Conservation (phyloP, 2,329 filamentous ascomycete species). For the Gnomoniopsis smithogilvyi region DNA sequence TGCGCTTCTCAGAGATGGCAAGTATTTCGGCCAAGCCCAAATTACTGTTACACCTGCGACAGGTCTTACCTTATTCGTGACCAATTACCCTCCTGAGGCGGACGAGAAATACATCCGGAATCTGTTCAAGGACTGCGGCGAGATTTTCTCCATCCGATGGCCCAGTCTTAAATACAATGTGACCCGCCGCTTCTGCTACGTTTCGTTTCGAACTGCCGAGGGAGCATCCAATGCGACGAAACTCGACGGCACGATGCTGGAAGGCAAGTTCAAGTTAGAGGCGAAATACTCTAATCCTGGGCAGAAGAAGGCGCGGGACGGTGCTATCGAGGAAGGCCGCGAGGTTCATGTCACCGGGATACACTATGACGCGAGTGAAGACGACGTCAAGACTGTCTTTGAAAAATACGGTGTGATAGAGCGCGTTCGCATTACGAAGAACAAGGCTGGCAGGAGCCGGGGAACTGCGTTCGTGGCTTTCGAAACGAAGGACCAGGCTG, state of each 20-base stretch:
- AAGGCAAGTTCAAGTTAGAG: conserved; percentile 64
- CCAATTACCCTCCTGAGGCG: conserved; percentile 80
- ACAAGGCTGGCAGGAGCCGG: conserved; percentile 64
- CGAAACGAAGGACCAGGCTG: conserved; percentile 65
- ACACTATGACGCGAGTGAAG: conserved; percentile 58
- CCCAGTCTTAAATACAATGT: conserved; percentile 88
- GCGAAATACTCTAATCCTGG: conserved; percentile 83
- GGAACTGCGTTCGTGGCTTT: conserved; percentile 83
- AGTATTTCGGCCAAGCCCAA: conserved; percentile 69
- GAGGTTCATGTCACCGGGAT: conserved; percentile 78
- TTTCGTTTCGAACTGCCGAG: conserved; percentile 75
- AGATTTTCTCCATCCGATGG: conserved; percentile 82
- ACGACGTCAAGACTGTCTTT: conserved; percentile 70
- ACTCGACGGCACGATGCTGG: conserved; percentile 69
- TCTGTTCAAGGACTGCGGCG: conserved; percentile 72
- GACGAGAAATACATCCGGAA: conserved; percentile 67
- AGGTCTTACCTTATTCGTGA: conserved; percentile 79
- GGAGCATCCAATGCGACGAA: conserved; percentile 68
- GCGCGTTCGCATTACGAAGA: conserved; percentile 67
- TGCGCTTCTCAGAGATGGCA: conserved; percentile 77
- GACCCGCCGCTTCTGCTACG: conserved; percentile 89
- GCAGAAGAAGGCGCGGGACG: conserved; percentile 73
- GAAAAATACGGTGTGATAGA: conserved; percentile 72
- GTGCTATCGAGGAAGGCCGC: conserved; percentile 79
- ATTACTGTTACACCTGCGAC: conserved; percentile 74